phyloP scores from a whole-genome alignment of 768 basidiomycete species.

The Russula foetens region DNA sequence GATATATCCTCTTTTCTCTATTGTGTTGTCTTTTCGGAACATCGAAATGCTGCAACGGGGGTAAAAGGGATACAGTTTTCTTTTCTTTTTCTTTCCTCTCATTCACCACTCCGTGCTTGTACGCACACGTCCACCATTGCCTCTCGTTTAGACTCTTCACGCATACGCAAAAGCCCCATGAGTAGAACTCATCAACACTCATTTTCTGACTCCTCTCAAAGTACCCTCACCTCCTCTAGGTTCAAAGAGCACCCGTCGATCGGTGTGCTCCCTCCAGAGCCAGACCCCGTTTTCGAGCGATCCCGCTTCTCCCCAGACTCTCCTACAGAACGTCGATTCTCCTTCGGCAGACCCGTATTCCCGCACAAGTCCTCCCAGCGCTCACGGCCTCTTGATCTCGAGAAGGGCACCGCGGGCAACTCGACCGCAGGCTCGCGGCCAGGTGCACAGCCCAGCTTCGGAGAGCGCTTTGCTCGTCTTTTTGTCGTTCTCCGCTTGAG shows the following conservation, averaged over 20 bases:
- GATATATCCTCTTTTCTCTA: background rate
- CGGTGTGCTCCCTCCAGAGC: constrained; percentile 17
- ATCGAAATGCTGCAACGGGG: background rate
- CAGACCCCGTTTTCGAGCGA: constrained; percentile 23
- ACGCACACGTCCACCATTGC: background rate
- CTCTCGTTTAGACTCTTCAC: background rate
- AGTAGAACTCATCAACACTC: background rate
- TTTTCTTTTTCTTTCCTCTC: background rate
- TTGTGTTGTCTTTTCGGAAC: background rate
- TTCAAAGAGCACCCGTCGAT: constrained; percentile 17
- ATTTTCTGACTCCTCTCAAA: background rate
- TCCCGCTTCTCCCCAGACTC: constrained; percentile 42
- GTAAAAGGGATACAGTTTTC: too few species aligned
- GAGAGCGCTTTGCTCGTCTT: constrained; percentile 31
- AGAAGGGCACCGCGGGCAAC: constrained; percentile 15
- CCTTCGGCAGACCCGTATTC: constrained; percentile 22
- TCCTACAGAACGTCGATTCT: constrained; percentile 21
- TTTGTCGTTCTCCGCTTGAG: constrained; percentile 31
- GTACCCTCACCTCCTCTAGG: background rate
- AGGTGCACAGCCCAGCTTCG: constrained; percentile 18
- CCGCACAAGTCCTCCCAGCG: constrained; percentile 20
- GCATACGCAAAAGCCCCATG: constrained; percentile 4
- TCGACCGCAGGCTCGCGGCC: constrained; percentile 11
- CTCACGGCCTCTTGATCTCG: constrained; percentile 18
- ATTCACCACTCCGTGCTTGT: background rate